phyloP scores from a whole-genome alignment of 228 moss, liverwort and hornwort genomes.

The Sphagnum magellanicum region DNA sequence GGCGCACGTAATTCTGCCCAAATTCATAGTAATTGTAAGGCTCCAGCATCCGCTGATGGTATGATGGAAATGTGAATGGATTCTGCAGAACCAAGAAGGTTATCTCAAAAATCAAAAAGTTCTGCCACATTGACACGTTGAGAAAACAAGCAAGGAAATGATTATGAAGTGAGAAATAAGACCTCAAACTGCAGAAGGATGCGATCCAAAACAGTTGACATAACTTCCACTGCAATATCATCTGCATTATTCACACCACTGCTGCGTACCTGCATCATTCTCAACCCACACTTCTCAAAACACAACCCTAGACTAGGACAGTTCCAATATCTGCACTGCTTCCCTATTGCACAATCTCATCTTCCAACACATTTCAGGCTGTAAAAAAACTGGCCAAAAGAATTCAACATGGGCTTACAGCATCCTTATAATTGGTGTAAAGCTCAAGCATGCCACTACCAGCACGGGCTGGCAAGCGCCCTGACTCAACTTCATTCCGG shows the following conservation, averaged over 20 bases:
- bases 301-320: neutral
- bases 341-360: neutral
- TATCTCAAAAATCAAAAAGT: too few species aligned
- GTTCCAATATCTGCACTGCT: neutral
- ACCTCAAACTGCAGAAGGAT: constrained; percentile 90
- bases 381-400: neutral
- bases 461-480: constrained; percentile 52
- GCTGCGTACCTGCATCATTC: constrained; percentile 43
- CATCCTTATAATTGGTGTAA: constrained; percentile 83
- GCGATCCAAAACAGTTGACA: constrained; percentile 84
- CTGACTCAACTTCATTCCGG: constrained; percentile 64
- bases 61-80: constrained; percentile 76
- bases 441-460: constrained; percentile 76
- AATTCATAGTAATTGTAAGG: constrained; percentile 91
- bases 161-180: neutral
- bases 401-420: constrained; percentile 31
- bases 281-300: neutral
- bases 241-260: constrained; percentile 69
- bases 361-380: neutral
- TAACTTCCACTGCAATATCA: constrained; percentile 45
- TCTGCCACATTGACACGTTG: neutral
- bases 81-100: constrained; percentile 25
- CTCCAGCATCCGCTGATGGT: constrained; percentile 72
- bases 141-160: neutral
- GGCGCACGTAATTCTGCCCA: constrained; percentile 95